Evolutionary conservation across 2,329 filamentous ascomycete genomes (phyloP).

Genomic region (Neopestalotiopsis sp.): DNA sequence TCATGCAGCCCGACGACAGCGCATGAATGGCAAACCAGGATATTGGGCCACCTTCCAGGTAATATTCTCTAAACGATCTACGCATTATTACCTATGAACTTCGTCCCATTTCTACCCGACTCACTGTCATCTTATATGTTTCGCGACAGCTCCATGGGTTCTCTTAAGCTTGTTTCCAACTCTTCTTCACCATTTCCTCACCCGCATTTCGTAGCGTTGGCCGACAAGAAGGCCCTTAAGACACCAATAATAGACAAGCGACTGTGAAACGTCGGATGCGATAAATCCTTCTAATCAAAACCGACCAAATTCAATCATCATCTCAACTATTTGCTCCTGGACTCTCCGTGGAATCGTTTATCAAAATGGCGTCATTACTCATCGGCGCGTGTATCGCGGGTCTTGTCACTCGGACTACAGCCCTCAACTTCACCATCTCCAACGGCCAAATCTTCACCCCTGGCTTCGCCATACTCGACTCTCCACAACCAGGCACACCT

Average conservation of each 20-base stretch:
- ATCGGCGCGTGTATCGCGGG: slow-evolving; percentile 30
- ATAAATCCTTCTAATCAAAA: neutral
- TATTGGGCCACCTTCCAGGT: slow-evolving; percentile 14
- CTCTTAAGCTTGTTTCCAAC: neutral
- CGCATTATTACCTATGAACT: neutral
- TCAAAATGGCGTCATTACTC: slow-evolving; percentile 27
- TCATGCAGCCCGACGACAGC: slow-evolving; percentile 10
- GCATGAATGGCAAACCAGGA: slow-evolving; percentile 11
- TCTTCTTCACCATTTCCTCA: neutral
- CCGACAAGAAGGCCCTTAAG: neutral
- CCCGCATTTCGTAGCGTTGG: neutral
- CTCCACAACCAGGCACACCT: slow-evolving; percentile 68
- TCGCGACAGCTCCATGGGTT: neutral
- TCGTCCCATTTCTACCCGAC: neutral
- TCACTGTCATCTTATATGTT: neutral
- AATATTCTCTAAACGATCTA: neutral
- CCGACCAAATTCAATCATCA: neutral
- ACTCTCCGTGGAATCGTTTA: neutral
- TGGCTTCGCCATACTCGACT: slow-evolving; percentile 69
- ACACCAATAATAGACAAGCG: neutral
- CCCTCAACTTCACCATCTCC: slow-evolving; percentile 59
- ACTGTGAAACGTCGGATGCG: neutral
- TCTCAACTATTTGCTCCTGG: neutral
- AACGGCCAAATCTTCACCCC: slow-evolving; percentile 74
- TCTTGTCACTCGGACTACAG: slow-evolving; percentile 33